phyloP scores from a whole-genome alignment of 257 asterid genomes.

The Penstemon newberryi region DNA sequence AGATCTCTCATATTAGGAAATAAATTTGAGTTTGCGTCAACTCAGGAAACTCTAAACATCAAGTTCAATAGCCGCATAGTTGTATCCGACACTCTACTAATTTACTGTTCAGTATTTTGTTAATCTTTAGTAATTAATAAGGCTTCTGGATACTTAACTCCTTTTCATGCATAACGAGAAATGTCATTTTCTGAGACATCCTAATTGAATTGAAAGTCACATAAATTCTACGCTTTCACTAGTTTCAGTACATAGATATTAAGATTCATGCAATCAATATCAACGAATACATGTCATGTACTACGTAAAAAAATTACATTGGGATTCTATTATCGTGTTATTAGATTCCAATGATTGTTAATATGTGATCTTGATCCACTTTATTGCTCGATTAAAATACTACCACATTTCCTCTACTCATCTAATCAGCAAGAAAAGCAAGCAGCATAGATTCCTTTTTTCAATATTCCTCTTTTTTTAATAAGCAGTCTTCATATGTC shows the following conservation, averaged over 20 bases:
- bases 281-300: not conserved
- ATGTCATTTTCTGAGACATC: constrained; percentile 1
- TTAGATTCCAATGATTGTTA: not conserved
- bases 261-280: not conserved
- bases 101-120: not conserved
- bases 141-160: not conserved
- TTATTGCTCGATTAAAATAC: not conserved
- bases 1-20: not conserved
- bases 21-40: not conserved
- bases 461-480: not conserved
- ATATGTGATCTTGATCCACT: constrained; percentile 1
- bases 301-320: not conserved
- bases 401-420: no score
- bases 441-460: not conserved
- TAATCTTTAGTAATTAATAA: not conserved
- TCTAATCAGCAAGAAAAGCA: not conserved
- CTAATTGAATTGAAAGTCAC: not conserved
- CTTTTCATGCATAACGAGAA: constrained; percentile 3
- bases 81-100: no score
- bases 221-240: not conserved
- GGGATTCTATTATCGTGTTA: not conserved
- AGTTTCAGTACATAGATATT: not conserved
- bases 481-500: not conserved
- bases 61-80: not conserved
- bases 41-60: not conserved